These are phyloP conservation scores for Aaosphaeria arxii DNA, from an alignment of 2,329 filamentous ascomycete species.

Conservation along the genomic window DNA sequence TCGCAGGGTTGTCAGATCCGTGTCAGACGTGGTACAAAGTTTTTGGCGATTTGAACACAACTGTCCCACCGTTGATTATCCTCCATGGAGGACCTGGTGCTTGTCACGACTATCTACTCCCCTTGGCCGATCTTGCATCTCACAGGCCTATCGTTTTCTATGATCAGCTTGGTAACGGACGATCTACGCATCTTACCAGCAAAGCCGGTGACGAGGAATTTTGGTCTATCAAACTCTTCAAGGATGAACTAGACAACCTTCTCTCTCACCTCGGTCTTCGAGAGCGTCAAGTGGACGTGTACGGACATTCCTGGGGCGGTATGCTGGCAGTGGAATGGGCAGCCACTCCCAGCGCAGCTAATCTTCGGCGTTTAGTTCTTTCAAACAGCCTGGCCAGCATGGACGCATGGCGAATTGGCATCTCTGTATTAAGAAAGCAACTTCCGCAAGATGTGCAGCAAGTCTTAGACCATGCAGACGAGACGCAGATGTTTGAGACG, in stretches of 20 bases:
- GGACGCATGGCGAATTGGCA: neutral
- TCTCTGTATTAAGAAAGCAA: conserved; percentile 9
- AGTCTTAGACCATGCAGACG: conserved; percentile 9
- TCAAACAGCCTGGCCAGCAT: neutral
- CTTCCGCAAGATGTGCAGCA: conserved; percentile 14
- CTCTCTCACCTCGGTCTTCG: conserved; percentile 26
- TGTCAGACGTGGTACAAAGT: conserved; percentile 34
- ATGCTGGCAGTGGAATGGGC: conserved; percentile 4
- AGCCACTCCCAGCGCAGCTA: neutral
- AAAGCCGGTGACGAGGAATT: conserved; percentile 45
- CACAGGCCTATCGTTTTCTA: conserved; percentile 45
- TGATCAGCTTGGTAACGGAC: conserved; percentile 53
- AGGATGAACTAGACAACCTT: conserved; percentile 45
- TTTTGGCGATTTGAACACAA: conserved; percentile 20
- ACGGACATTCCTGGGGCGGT: conserved; percentile 5
- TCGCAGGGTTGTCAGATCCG: conserved; percentile 13
- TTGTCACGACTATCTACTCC: conserved; percentile 30
- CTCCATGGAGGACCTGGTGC: conserved; percentile 41
- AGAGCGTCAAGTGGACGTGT: conserved; percentile 15
- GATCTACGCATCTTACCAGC: conserved; percentile 47
- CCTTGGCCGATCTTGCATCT: conserved; percentile 34
- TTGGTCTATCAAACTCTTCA: conserved; percentile 49
- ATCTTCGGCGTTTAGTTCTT: neutral
- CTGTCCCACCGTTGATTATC: conserved; percentile 16
- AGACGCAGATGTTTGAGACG: conserved; percentile 1